Base-by-base conservation (phyloP, 2,329 filamentous ascomycete species). In the Pseudocercospora fijiensis region DNA sequence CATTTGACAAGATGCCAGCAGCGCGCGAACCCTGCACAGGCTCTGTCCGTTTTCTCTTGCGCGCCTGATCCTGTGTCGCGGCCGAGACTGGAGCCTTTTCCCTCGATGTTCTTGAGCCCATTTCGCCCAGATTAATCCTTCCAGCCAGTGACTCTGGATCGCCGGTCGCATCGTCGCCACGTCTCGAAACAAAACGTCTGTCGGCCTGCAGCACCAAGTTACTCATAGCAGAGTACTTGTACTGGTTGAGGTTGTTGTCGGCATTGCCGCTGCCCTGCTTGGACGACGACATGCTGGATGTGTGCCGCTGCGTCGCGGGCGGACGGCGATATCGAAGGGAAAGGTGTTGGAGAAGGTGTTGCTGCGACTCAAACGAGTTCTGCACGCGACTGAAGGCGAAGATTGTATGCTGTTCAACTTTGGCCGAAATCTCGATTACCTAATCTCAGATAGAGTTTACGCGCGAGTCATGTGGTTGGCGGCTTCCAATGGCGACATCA, bases 181-280 rank as follows among this genome's bases (percentile, higher is more conserved):
- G 88, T 77, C 95, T 88, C 69, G 92, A 92, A 73, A 96, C 90
- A 77, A 99, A 98, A 73, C 95, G 90, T 81, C 93, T 90, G 83
- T 99, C 95, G 82, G 92, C 93, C 90, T 99, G 95, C 87, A 99
- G 91, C 77, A 99, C 95, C 92, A 99, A 90, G 88, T 99, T 99
- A 82, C 95, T 99, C 95, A 99, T 77, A 55, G 73, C 75, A 64
- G 70, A 71, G 71, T 77, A 77, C 68, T 77, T 77, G 73, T 77
- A 77, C 70, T 77, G 74, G 57, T 70, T 73, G 63, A 77, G 67
- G 57, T 73, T 70, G 69, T 75, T 74, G 64, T 72, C 72, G 62
- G 71, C 74, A 65, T 69, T 70, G 60, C 65, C 65, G 57, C 71
- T 74, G 68, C 71, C 71, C 62, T 72, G 69, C 58, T 73, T 70